Percentiles rank a stretch among this genome's conserved stretches.
Conservation (phyloP, 2,329 filamentous ascomycete genomes). For the Nemania sp. region DNA sequence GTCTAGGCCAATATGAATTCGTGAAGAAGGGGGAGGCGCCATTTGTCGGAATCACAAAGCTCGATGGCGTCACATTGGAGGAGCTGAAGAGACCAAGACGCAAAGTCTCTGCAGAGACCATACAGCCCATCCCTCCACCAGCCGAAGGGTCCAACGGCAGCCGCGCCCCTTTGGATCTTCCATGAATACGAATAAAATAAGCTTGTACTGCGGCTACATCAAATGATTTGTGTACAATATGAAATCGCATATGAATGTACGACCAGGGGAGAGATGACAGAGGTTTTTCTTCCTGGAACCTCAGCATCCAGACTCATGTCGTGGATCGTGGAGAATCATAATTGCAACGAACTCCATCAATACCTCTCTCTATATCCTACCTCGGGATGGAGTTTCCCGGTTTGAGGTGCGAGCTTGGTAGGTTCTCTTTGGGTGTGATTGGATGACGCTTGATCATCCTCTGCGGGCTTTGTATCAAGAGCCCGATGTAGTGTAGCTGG, state of each 20-base stretch:
- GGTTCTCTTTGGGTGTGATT: not conserved
- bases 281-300: too few relatives aligned
- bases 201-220: not conserved
- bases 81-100: constrained; percentile 80
- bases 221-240: constrained; percentile 23
- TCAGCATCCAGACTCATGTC: too few relatives aligned
- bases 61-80: constrained; percentile 81
- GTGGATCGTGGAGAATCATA: not conserved
- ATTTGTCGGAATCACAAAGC: constrained; percentile 89
- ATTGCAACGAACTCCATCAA: too few relatives aligned
- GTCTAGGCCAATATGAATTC: constrained; percentile 81
- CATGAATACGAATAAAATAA: constrained; percentile 24
- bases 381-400: not conserved
- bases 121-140: constrained; percentile 30
- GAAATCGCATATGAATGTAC: not conserved
- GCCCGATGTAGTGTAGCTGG: not conserved
- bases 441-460: not conserved
- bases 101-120: constrained; percentile 56
- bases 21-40: constrained; percentile 90
- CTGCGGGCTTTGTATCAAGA: not conserved
- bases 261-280: not conserved
- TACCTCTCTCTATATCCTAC: too few relatives aligned
- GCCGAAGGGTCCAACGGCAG: constrained; percentile 22
- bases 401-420: not conserved
- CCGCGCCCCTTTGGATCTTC: constrained; percentile 33